Percentiles rank a stretch among this genome's conserved stretches.
phyloP scores from a whole-genome alignment of 169 alveolate genomes.

The Theileria orientalis region DNA sequence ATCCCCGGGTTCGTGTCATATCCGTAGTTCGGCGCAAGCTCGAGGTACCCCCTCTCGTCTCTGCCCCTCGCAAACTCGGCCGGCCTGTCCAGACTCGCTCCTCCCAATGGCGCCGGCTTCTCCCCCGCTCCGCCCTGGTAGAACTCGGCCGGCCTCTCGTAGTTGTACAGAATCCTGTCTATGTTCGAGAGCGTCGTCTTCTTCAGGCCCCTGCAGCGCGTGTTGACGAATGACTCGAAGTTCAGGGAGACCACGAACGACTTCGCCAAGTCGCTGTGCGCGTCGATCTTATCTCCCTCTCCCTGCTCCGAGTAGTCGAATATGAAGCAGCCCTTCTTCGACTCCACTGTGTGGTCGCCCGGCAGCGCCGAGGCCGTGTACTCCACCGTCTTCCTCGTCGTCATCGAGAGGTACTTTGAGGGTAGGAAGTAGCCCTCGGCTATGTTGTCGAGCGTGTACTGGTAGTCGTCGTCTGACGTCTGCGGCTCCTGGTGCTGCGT shows the following conservation, averaged over 20 bases:
- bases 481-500: constrained; percentile 48
- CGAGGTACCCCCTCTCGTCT: not conserved
- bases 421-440: constrained; percentile 66
- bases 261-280: not conserved
- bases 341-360: not conserved
- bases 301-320: constrained; percentile 12
- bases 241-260: constrained; percentile 24
- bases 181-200: constrained; percentile 14
- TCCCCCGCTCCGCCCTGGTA: not conserved
- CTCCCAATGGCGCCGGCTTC: not conserved
- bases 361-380: constrained; percentile 10
- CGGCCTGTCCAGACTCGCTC: not conserved
- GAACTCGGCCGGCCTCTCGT: not conserved
- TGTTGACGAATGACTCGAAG: constrained; percentile 23
- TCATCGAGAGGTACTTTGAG: constrained; percentile 24
- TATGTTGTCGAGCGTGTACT: constrained; percentile 40
- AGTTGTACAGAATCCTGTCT: constrained; percentile 14
- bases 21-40: not conserved
- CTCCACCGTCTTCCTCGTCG: constrained; percentile 41
- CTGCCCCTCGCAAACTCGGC: not conserved
- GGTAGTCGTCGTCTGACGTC: constrained; percentile 30
- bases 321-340: constrained; percentile 45
- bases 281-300: not conserved
- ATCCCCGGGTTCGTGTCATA: not conserved
- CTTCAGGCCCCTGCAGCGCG: constrained; percentile 5